These are phyloP conservation scores for Neopestalotiopsis clavispora DNA, from an alignment of 2,329 filamentous ascomycete genomes.

Conservation along the genomic window DNA sequence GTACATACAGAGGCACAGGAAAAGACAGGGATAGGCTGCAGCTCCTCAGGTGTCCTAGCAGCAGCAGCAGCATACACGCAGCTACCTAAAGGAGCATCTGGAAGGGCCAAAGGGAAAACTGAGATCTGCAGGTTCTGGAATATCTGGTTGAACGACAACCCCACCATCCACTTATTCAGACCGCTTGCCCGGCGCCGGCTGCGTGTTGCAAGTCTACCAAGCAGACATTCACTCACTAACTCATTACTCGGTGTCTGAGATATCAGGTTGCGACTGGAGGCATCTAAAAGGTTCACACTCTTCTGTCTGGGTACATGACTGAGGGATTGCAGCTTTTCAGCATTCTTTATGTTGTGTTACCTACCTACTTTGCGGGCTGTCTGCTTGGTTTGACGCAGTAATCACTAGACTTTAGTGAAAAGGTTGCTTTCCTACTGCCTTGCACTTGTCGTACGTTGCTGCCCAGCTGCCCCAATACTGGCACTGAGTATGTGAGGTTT, in stretches of 20 bases:
- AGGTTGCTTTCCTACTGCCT: background rate
- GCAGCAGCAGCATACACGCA: background rate
- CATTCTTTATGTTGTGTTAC: background rate
- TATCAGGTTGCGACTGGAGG: background rate
- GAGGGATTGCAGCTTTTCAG: background rate
- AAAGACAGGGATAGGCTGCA: background rate
- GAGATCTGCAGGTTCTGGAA: conserved; percentile 1
- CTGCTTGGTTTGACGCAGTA: background rate
- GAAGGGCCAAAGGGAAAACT: background rate
- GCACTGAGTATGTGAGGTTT: conserved; percentile 10
- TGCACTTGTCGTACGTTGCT: conserved; percentile 12
- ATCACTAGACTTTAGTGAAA: background rate
- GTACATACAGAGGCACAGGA: background rate
- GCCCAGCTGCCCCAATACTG: conserved; percentile 6
- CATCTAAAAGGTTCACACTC: background rate
- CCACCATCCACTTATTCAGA: background rate
- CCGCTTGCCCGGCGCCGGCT: background rate
- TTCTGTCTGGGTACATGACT: background rate
- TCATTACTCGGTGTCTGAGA: background rate
- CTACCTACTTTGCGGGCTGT: background rate
- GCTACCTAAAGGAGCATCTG: background rate
- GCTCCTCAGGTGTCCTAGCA: background rate
- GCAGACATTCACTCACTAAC: background rate
- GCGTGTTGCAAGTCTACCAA: background rate
- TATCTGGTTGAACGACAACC: background rate